Base-by-base conservation (phyloP, 1,284 basidiomycete genomes). In the Exobasidium cylindrosporum region DNA sequence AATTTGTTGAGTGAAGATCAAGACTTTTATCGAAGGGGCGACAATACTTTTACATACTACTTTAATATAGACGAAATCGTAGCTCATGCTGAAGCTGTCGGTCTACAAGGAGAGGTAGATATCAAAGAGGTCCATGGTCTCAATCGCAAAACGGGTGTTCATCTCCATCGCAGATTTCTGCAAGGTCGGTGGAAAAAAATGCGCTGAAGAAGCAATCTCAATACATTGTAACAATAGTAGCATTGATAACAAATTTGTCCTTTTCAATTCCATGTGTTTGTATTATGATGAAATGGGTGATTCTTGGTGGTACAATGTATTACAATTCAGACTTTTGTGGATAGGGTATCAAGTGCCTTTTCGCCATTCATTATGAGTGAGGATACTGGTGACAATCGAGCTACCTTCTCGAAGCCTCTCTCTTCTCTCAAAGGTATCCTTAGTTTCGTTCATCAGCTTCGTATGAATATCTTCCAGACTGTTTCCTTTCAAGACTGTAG, bases 11-110 rank as follows among this genome's bases (percentile, higher is more conserved):
- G 62, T 49, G 49, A 57, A 2, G 57, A 58, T 3, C 64, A 72
- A 49, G 64, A 67, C 55, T 74, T 70, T 69, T 82, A 81, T 62
- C 60, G 70, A 6, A 61, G 80, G 7, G 81, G 80, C 10, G 81
- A 82, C 49, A 70, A 76, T 26, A 82, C 81, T 1, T 69, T 81
- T 66, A 80, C 78, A 30, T 81, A 80, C 64, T 81, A 80, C 49
- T 82, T 81, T 60, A 63, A 62, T 0, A 28, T 58, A 7, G 63
- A 69, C 1, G 74, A 81, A 31, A 64, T 82, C 0, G 32, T 68
- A 29, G n/a, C 30, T 6, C 47, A 66, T 26, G 62, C 57, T n/a
- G 23, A 28, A 3, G 30, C 62, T 23, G 61, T 64, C 54, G 65
- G 74, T 46, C 52, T 78, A 17, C 30, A 63, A 13, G 79, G 77